Percentiles rank a stretch among this genome's conserved stretches.
Evolutionary conservation across 768 basidiomycete species (phyloP).

Genomic region (Pleurotus sapidus): DNA sequence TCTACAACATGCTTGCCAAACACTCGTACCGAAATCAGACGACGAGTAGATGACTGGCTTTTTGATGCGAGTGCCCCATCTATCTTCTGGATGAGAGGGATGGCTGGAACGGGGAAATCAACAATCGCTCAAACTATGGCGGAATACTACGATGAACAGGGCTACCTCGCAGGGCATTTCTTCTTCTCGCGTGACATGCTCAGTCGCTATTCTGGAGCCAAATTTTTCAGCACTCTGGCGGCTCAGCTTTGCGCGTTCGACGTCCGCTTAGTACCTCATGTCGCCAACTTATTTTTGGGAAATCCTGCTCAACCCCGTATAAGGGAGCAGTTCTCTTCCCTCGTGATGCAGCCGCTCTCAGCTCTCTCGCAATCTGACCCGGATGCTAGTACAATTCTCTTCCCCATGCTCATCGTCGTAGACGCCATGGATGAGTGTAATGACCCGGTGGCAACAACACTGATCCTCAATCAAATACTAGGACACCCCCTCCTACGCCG

Average conservation of each 20-base stretch:
- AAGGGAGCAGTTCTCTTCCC: not conserved
- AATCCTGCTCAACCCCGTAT: too few relatives aligned
- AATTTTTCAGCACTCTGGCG: too few relatives aligned
- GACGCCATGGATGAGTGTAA: constrained; percentile 3
- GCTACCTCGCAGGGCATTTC: not conserved
- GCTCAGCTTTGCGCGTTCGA: too few relatives aligned
- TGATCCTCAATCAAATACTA: not conserved
- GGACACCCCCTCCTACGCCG: too few relatives aligned
- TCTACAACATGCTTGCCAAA: too few relatives aligned
- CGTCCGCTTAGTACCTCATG: too few relatives aligned
- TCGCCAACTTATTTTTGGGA: too few relatives aligned
- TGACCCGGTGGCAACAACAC: not conserved
- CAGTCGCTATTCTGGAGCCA: not conserved
- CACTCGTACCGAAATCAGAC: too few relatives aligned
- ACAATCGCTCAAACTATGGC: constrained; percentile 2
- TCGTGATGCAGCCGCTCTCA: not conserved
- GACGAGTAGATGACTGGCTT: not conserved
- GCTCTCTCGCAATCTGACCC: not conserved
- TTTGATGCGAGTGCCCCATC: not conserved
- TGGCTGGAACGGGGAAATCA: constrained; percentile 2
- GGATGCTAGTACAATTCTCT: not conserved
- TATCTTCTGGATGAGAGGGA: constrained; percentile 6
- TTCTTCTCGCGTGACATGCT: not conserved
- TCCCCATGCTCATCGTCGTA: constrained; percentile 1
- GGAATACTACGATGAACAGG: not conserved